phyloP scores from a whole-genome alignment of 352 stramenopile species.

The Thraustotheca clavata region DNA sequence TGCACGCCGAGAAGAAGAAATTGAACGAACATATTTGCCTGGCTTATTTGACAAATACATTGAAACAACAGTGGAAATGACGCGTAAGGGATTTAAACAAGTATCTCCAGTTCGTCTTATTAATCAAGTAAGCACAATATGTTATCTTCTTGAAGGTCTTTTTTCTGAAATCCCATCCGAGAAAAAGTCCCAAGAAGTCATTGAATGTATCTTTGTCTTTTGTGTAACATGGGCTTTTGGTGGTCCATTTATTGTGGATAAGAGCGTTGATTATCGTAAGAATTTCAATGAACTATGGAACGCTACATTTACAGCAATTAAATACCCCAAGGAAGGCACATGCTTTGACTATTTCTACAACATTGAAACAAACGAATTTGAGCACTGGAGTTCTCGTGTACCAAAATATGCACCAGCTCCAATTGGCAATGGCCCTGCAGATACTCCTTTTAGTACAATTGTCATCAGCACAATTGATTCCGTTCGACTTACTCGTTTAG shows the following conservation, averaged over 20 bases:
- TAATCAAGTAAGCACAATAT: slow-evolving; percentile 94
- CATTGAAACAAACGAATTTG: slow-evolving; percentile 84
- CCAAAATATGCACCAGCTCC: slow-evolving; percentile 83
- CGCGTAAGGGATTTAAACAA: slow-evolving; percentile 93
- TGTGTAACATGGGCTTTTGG: slow-evolving; percentile 95
- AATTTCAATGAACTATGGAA: slow-evolving; percentile 85
- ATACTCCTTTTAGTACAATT: slow-evolving; percentile 95
- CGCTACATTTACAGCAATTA: slow-evolving; percentile 70
- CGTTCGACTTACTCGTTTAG: slow-evolving; percentile 90
- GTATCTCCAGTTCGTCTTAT: slow-evolving; percentile 91
- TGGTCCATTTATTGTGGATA: slow-evolving; percentile 91
- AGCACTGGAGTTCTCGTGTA: slow-evolving; percentile 91
- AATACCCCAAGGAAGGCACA: slow-evolving; percentile 92
- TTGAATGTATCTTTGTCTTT: slow-evolving; percentile 96
- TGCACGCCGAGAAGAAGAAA: slow-evolving; percentile 80
- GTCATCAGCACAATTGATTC: slow-evolving; percentile 95
- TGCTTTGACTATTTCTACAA: slow-evolving; percentile 99
- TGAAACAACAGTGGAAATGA: slow-evolving; percentile 89
- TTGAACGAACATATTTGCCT: slow-evolving; percentile 88
- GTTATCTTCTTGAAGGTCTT: slow-evolving; percentile 93
- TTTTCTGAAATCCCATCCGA: slow-evolving; percentile 72
- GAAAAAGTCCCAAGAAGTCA: slow-evolving; percentile 89
- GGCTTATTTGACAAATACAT: slow-evolving; percentile 96
- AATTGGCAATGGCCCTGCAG: slow-evolving; percentile 88
- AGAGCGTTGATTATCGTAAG: slow-evolving; percentile 83